These are phyloP conservation scores for Gaeumannomyces sp. DNA, from an alignment of 2,329 filamentous ascomycete species.

Conservation along the genomic window DNA sequence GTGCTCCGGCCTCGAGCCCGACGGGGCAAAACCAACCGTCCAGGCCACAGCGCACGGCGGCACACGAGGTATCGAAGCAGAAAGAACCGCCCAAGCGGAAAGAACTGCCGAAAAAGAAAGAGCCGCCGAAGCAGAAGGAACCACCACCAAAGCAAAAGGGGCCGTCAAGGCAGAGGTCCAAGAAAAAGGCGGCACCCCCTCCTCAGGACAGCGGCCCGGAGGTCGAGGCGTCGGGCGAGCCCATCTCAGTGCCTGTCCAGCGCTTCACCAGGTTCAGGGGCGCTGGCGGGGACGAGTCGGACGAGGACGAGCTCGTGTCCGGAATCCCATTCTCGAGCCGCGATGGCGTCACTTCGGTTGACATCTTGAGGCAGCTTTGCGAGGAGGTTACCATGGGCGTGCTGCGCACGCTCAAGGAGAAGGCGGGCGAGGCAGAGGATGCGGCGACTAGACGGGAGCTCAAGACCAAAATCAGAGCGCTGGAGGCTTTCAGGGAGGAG, in stretches of 20 bases:
- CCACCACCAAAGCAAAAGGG: constrained; percentile 30
- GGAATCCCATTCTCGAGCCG: constrained; percentile 49
- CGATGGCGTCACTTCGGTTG: constrained; percentile 53
- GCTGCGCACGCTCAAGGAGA: constrained; percentile 40
- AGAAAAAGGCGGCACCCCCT: constrained; percentile 33
- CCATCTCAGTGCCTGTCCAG: constrained; percentile 54
- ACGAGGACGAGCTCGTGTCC: constrained; percentile 38
- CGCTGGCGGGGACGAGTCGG: constrained; percentile 31
- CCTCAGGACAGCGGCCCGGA: constrained; percentile 16
- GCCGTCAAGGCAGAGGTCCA: constrained; percentile 24
- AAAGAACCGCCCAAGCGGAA: constrained; percentile 25
- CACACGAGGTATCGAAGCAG: constrained; percentile 19
- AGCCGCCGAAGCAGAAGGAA: constrained; percentile 25
- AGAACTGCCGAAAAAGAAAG: constrained; percentile 25
- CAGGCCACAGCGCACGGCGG: not conserved
- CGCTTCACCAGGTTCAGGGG: constrained; percentile 45
- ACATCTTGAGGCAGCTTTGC: constrained; percentile 56
- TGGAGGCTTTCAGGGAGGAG: constrained; percentile 55
- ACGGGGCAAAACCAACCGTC: constrained; percentile 22
- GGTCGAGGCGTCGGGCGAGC: constrained; percentile 18
- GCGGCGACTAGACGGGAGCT: constrained; percentile 45
- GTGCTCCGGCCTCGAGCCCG: constrained; percentile 25
- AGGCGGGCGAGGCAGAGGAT: constrained; percentile 35
- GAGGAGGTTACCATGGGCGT: constrained; percentile 51
- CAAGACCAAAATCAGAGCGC: constrained; percentile 46